These are phyloP conservation scores for Picochlorum sp. DNA, from an alignment of 139 green algal genomes.

Conservation along the genomic window DNA sequence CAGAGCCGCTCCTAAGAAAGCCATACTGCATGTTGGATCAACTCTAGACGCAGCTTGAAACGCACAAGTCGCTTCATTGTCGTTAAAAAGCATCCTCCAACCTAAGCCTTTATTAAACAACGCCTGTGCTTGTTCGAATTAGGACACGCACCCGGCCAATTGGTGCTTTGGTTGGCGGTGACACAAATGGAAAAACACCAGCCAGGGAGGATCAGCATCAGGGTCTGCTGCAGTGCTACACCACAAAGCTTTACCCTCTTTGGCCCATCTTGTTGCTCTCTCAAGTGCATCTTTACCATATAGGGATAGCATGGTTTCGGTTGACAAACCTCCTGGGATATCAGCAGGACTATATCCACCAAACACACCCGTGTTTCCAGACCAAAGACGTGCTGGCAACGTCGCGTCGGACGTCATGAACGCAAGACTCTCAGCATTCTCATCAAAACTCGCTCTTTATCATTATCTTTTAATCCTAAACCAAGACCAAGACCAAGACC, in stretches of 20 bases:
- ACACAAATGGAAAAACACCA: neutral
- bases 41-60: neutral
- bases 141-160: neutral
- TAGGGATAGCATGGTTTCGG: neutral
- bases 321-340: neutral
- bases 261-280: neutral
- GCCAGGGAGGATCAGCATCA: neutral
- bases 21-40: constrained; percentile 1
- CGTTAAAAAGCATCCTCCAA: neutral
- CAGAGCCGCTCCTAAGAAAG: neutral
- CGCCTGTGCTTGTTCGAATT: neutral
- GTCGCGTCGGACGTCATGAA: neutral
- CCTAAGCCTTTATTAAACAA: neutral
- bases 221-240: neutral
- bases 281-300: neutral
- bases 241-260: neutral
- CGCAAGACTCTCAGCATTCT: no score
- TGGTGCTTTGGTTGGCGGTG: neutral
- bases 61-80: neutral
- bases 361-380: neutral
- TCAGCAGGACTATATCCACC: neutral
- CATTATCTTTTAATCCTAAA: neutral
- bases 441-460: neutral
- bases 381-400: neutral
- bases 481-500: neutral